Base-by-base conservation (phyloP, 106 monocot species). In the Apostasia ramifera region DNA sequence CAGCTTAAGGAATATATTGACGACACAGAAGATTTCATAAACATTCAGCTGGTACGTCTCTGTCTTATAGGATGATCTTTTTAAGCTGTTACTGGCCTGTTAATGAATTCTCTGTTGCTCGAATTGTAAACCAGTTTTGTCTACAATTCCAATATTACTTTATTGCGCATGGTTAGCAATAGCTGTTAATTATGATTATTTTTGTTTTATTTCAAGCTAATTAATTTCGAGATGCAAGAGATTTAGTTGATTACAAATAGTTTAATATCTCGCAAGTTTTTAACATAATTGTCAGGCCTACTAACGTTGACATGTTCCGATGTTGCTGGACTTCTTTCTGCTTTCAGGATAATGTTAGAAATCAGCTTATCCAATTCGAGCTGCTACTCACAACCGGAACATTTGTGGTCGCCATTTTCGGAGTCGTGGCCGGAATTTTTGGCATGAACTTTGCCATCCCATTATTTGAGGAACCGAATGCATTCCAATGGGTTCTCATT, bases 341-440 rank as follows among this genome's bases (percentile, higher is more conserved):
- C 43, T 63, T 69, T 68, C 81, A 93, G 93, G 93, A 93, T 57
- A 89, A 93, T 66, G 86, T 93, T 66, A 79, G 86, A 51, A 93
- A 93, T 74, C 93, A 93, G 78, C 73, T 93, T 70, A 93, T 93
- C 75, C 93, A 93, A 55, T 89, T 93, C 63, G 93, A 89, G 69
- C 66, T 93, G 57, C 78, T 93, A 12, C 84, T 93, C 13, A 86
- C 93, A 52, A 84, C 86, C 2, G 86, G 84, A 3, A 93, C 93
- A 15, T 93, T 93, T 60, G 84, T 93, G 7, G 89, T 89, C 7
- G 77, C 93, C 9, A 89, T 89, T 46, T 93, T 93, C 47, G 84
- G 84, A 14, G 93, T 89, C 38, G 84, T 93, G 40, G 81, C 93
- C 1, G 93, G 84, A 26, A 67, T 93, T 42, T 93, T 89, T 63